Conservation (phyloP, 2,329 filamentous ascomycete genomes). For the Pestalotiopsis sp. region DNA sequence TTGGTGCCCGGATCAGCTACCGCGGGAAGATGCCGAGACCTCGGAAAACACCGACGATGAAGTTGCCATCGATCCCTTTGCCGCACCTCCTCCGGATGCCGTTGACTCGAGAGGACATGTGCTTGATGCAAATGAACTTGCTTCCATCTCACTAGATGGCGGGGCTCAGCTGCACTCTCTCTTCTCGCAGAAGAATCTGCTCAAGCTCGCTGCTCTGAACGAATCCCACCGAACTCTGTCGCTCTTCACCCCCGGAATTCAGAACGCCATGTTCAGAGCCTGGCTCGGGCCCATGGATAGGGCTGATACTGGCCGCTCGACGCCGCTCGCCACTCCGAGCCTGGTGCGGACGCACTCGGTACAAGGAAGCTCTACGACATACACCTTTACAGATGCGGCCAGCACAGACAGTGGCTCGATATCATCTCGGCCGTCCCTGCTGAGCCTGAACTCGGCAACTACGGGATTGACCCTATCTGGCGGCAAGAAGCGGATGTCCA, state of each 20-base stretch:
- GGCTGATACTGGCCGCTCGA: constrained; percentile 56
- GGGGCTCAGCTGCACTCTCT: constrained; percentile 82
- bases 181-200: constrained; percentile 92
- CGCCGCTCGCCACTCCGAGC: constrained; percentile 50
- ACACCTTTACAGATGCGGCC: constrained; percentile 73
- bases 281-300: constrained; percentile 82
- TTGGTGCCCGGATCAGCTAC: constrained; percentile 85
- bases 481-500: constrained; percentile 59
- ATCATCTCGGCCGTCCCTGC: constrained; percentile 69
- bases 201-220: constrained; percentile 78
- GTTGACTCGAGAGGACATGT: constrained; percentile 80
- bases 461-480: constrained; percentile 66
- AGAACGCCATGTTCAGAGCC: constrained; percentile 87
- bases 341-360: constrained; percentile 67
- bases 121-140: constrained; percentile 73
- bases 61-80: constrained; percentile 74
- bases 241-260: constrained; percentile 87
- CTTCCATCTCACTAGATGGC: constrained; percentile 76
- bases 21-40: constrained; percentile 63
- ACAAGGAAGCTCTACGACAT: constrained; percentile 59
- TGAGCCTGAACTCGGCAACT: constrained; percentile 61
- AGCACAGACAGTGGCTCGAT: constrained; percentile 64
- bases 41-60: constrained; percentile 54
- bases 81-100: constrained; percentile 78
- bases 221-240: constrained; percentile 90